Base-by-base conservation (phyloP, 164 flowering plant species). In the Dillenia suffruticosa region DNA sequence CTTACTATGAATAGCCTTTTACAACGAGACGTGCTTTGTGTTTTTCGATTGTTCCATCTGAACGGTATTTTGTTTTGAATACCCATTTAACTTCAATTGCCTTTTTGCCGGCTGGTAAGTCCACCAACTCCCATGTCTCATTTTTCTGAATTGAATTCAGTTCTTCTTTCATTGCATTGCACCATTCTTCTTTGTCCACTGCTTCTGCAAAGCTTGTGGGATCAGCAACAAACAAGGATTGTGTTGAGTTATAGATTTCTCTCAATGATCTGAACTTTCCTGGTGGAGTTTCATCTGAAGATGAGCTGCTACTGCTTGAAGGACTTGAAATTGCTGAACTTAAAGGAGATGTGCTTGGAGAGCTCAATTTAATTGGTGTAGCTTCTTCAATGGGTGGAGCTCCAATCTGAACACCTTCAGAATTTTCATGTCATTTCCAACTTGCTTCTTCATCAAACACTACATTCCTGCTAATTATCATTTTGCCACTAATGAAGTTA, bases 81-180 rank as follows among this genome's bases (percentile, higher is more conserved):
- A 49, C 51, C 9, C 51, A 49, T 49, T 49, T 49, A 9, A 49
- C 11, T 5, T 2, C 40, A 26, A 68, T 54, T 1, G 14, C 62
- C 45, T 45, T 24, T 49, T 55, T 19, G 1, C 49, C 70, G 11
- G 44, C 8, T 4, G 68, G 68, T 2, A 70, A 9, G 10, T 64
- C 11, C 13, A 54, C 24, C 6, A 70, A 14, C 56, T 64, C 61
- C 61, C 68, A 70, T 24, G 69, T 64, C 9, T 19, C 17, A 26
- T 26, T 26, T 26, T 26, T 26, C 40, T 26, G 40, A 5, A 26
- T 26, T 26, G 40, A 26, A 26, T 57, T 26, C 24, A 10, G 13
- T 49, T 2, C 10, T 49, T 22, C 0, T 11, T 46, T 1, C 46
- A 67, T 26, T 26, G 40, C 40, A 26, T 2, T 26, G 3, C 40